phyloP scores from a whole-genome alignment of 345 rosid species.

The Trapa incisa region DNA sequence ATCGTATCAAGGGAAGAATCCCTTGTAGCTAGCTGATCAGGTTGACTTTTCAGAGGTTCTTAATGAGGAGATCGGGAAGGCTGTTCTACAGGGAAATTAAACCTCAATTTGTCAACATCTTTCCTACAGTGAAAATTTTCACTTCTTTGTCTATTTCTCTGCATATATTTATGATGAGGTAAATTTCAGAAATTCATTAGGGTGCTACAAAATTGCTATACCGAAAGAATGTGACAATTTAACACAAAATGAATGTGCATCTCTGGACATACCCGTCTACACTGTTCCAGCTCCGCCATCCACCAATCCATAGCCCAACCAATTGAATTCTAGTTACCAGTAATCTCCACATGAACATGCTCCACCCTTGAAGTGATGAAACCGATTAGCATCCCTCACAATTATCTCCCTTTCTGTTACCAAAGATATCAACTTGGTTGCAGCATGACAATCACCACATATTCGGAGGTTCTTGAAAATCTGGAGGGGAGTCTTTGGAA shows the following conservation, averaged over 20 bases:
- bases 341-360: slow-evolving; percentile 52
- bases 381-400: slow-evolving; percentile 60
- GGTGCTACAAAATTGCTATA: not conserved
- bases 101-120: not conserved
- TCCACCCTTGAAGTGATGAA: slow-evolving; percentile 53
- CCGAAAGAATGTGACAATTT: not conserved
- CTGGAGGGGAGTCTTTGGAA: slow-evolving; percentile 42
- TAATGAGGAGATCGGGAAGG: not conserved
- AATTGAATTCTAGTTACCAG: slow-evolving; percentile 26
- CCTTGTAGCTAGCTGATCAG: not conserved
- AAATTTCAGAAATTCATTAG: not conserved
- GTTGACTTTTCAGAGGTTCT: not conserved
- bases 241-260: not conserved
- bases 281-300: not conserved
- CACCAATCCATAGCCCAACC: no score
- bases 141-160: not conserved
- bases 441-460: slow-evolving; percentile 62
- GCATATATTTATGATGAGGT: not conserved
- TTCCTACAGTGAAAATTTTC: not conserved
- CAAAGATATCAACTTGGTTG: slow-evolving; percentile 48
- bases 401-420: slow-evolving; percentile 44
- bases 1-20: not conserved
- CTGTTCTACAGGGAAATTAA: not conserved
- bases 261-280: not conserved
- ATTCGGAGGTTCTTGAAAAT: slow-evolving; percentile 71